A percentile compares a stretch with the other conserved stretches of the same genome.
These are phyloP conservation scores for Cladophialophora bantiana DNA, from an alignment of 2,329 filamentous ascomycete genomes.

Conservation along the genomic window DNA sequence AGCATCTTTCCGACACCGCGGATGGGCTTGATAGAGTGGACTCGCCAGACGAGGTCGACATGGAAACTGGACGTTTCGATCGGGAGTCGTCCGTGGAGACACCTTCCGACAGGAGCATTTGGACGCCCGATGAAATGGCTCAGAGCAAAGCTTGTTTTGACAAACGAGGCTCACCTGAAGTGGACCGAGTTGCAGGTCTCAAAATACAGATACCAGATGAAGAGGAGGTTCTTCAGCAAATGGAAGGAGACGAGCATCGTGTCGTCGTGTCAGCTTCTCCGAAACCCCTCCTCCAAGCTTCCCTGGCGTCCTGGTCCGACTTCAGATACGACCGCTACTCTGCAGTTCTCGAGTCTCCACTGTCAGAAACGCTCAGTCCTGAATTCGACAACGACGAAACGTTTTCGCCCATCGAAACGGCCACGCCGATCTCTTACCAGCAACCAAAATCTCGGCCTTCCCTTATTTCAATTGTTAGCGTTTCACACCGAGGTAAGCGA, in stretches of 20 bases:
- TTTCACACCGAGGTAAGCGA: conserved; percentile 25
- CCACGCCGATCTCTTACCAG: conserved; percentile 37
- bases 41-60: conserved; percentile 16
- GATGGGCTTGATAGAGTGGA: conserved; percentile 9
- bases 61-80: conserved; percentile 22
- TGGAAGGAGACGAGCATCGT: conserved; percentile 23
- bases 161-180: neutral
- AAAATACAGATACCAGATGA: conserved; percentile 31
- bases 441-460: conserved; percentile 37
- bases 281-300: conserved; percentile 31
- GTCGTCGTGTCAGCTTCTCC: conserved; percentile 30
- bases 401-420: conserved; percentile 38
- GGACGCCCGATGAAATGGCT: conserved; percentile 29
- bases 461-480: conserved; percentile 37
- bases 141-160: conserved; percentile 22
- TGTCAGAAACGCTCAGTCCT: conserved; percentile 25
- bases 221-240: conserved; percentile 18
- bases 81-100: conserved; percentile 34
- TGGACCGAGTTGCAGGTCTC: conserved; percentile 15
- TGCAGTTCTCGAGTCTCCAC: conserved; percentile 28
- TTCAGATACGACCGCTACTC: conserved; percentile 38
- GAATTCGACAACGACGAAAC: conserved; percentile 31
- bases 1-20: conserved; percentile 8
- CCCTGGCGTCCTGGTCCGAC: conserved; percentile 35
- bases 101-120: conserved; percentile 31